Base-by-base conservation (phyloP, 2,329 filamentous ascomycete species). In the Fusarium piperis region DNA sequence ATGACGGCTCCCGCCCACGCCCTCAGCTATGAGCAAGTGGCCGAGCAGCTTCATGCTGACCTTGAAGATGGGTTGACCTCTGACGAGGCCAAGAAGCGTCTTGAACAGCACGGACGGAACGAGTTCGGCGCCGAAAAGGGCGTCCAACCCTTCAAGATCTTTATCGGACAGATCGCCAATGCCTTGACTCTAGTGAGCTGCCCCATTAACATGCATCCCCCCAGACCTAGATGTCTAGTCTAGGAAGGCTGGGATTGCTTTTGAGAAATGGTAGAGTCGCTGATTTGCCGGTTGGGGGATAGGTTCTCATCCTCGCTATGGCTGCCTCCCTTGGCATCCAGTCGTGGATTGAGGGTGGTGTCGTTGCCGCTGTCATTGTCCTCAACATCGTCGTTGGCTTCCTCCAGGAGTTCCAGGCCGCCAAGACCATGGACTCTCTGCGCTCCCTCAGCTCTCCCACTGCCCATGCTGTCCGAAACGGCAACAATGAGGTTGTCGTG, bases 131-230 rank as follows among this genome's bases (percentile, higher is more conserved):
- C 90, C 52, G 85, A 83, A 8, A 83, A 86, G 59, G 87, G 88
- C 10, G 90, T 93, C 23, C 87, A 88, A 62, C 85, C 88, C 30
- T 72, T 86, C 62, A 91, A 91, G 76, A 92, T 93, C 67, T 81
- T 93, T 23, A 82, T 92, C 55, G 84, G 87, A 33, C 91, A 93
- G 76, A 83, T 93, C 59, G 90, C 89, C 65, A 93, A 93, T 79
- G 90, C 90, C 15, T 88, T 93, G 88, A 92, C 89, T 71, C 79
- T 93, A 79, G 91, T 91, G 76, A 76, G 78, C 70, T 59, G 20
- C 18, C 30, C 38, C 57, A 72, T 53, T 36, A 16, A 11, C n/a
- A 10, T 35, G 57, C 60, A 51, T 62, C 59, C 46, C 53, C 18
- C 20, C 44, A 48, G 38, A 7, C 26, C 36, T 26, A 38, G 51